Base-by-base conservation (phyloP, 192 early-diverging fungal genomes). In the Coemansia sp. region DNA sequence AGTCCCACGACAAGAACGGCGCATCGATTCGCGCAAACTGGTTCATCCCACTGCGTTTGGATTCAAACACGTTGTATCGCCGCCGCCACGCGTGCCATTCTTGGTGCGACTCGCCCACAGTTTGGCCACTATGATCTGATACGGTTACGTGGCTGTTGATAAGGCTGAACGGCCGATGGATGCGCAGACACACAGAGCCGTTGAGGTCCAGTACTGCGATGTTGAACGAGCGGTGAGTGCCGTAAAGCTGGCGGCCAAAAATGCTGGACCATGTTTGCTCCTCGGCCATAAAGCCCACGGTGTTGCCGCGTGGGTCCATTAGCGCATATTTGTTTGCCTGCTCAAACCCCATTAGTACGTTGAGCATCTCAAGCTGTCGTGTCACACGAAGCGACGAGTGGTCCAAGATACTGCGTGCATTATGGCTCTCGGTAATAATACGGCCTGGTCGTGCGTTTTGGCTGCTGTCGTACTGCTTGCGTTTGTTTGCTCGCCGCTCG, bases 311-410 rank as follows among this genome's bases (percentile, higher is more conserved):
- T 0, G 84, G 74, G 68, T 88, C 86, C 56, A 88, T 84, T 56
- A 95, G 85, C 10, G 89, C 82, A 63, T 95, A 93, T 56, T 86
- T 87, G 83, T 95, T 95, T 10, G 90, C 93, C 65, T 95, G 90
- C 68, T 95, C 91, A 61, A 86, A 93, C 11, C 89, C 89, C 63
- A 74, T 26, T 42, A 77, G 56, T 6, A 89, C 77, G 63, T 93
- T 95, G 71, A 95, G 71, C 87, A 95, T 92, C 68, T 95, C 93
- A 17, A 95, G 50, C 66, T 93, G 88, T 6, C 93, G 55, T 1
- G 73, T 75, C 50, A 75, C 68, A 0, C 61, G 37, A 3, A 70
- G 25, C 21, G 57, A 64, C 25, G 68, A 64, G 4, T 64, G 62
- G 12, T 28, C 28, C 0, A 70, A 50, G 15, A 70, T 54, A 14